These are phyloP conservation scores for Avena insularis DNA, from an alignment of 176 grass and related monocot species.

Conservation along the genomic window DNA sequence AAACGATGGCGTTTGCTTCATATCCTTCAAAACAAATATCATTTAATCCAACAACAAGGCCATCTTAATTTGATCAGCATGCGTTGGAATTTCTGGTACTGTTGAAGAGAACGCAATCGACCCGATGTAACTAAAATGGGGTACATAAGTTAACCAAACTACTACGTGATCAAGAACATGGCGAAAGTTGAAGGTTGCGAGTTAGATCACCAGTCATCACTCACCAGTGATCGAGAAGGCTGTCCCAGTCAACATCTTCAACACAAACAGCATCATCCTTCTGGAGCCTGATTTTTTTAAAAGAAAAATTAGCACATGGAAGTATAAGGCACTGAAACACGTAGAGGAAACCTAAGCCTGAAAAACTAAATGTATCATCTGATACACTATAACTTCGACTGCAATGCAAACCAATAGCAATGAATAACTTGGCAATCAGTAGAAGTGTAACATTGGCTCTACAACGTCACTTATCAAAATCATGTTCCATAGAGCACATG, in stretches of 20 bases:
- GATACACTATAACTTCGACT: conserved; percentile 1
- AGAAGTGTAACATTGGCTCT: neutral
- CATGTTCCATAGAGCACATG: neutral
- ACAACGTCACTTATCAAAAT: conserved; percentile 19
- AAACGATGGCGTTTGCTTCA: neutral
- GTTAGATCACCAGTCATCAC: conserved; percentile 20
- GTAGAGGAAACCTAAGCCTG: neutral
- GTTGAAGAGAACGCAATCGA: too few species aligned
- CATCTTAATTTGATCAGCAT: neutral
- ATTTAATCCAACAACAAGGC: neutral
- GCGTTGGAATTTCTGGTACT: neutral
- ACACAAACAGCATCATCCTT: conserved; percentile 64
- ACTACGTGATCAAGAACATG: neutral
- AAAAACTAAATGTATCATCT: neutral
- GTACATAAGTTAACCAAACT: too few species aligned
- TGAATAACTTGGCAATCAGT: neutral
- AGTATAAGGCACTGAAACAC: neutral
- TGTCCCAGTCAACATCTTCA: conserved; percentile 93
- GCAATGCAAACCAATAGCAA: neutral
- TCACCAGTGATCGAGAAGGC: conserved; percentile 78
- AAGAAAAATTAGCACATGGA: conserved; percentile 32
- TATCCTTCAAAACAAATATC: neutral
- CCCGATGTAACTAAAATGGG: too few species aligned
- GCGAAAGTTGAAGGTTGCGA: conserved; percentile 21
- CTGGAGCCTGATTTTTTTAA: conserved; percentile 56